Base-by-base conservation (phyloP, 345 rosid genomes). In the Salix brachista region DNA sequence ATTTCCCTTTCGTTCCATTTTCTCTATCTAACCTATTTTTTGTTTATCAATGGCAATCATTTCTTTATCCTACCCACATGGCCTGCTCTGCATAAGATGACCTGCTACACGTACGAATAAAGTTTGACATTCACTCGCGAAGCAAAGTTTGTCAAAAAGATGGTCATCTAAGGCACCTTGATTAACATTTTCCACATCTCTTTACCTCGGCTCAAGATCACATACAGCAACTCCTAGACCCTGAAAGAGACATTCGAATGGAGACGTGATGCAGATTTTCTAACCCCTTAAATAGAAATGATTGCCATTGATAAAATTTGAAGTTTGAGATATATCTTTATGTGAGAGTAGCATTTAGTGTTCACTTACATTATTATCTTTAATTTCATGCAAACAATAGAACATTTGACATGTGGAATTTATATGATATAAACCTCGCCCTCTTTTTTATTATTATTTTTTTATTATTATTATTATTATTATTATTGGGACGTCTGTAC, bases 111-210 rank as follows among this genome's bases (percentile, higher is more conserved):
- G 50, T 21, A 23, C 64, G 50, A 26, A 23, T 67, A 75, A 70
- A 62, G 69, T 80, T 85, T 78, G 84, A 85, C 80, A 78, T 72
- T 74, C 41, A 65, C 56, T 73, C 72, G 26, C 73, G 67, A 73
- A 37, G 36, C 66, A 23, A 64, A 12, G 50, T 74, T 86, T 75
- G 85, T 77, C 85, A 81, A 86, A 83, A 71, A 25, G 36, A 78
- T 26, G 70, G 78, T 52, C 70, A 73, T 73, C 75, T 39, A 70
- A 28, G 56, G 30, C 48, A 23, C 34, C 56, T 39, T 5, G 36
- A 44, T 69, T 14, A 16, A 69, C 2, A 44, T 60, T 78, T 82
- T 76, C 52, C 68, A 39, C 67, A 39, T 74, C 42, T 74, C 42
- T 75, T 69, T 74, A 77, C 73, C 83, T 79, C 36, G 81, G 80